Base-by-base conservation (phyloP, 2,329 filamentous ascomycete species). In the Diaporthe citrichinensis region DNA sequence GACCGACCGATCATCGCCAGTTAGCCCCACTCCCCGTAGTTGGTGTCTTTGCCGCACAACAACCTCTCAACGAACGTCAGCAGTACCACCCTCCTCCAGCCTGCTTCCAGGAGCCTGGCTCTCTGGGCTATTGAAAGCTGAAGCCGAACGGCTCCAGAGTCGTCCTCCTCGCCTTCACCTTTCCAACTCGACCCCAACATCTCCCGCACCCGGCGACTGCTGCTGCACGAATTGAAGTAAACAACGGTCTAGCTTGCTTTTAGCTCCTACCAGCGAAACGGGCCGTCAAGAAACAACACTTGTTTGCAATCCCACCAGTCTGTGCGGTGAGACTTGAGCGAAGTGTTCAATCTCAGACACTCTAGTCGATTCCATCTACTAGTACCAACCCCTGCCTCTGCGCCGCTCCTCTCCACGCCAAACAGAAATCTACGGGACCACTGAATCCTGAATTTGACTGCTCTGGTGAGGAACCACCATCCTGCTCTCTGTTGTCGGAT, bases 331-430 rank as follows among this genome's bases (percentile, higher is more conserved):
- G 53, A 51, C 61, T 73, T 44, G 73, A 71, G 51, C 75, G 49
- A 59, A 46, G 49, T 57, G 62, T 67, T 69, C 51, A 68, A 58
- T 72, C 58, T 58, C 53, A 69, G 55, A 62, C 73, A 59, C 51
- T 62, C 72, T 49, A 77, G 73, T 62, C 46, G 28, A 65, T 77
- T 73, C 55, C 25, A 58, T 73, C 62, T 71, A 39, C 31, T 67
- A 55, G 58, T n/a, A n/a, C 39, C 46, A 44, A 46, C 49, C 34
- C 31, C 71, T 62, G 44, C 55, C 51, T 25, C 20, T 57, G 71
- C 55, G 71, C 65, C 55, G 57, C 62, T 39, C 25, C 39, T 55
- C 51, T 23, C 9, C 34, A 57, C 49, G 68, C 68, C 57, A 53
- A 44, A 41, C 61, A 36, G 57, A 65, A 61, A 72, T 34, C 4